A percentile compares a stretch with the other conserved stretches of the same genome.
These are phyloP conservation scores for Byssoonygena ceratinophila DNA, from an alignment of 2,329 filamentous ascomycete genomes.

Conservation along the genomic window DNA sequence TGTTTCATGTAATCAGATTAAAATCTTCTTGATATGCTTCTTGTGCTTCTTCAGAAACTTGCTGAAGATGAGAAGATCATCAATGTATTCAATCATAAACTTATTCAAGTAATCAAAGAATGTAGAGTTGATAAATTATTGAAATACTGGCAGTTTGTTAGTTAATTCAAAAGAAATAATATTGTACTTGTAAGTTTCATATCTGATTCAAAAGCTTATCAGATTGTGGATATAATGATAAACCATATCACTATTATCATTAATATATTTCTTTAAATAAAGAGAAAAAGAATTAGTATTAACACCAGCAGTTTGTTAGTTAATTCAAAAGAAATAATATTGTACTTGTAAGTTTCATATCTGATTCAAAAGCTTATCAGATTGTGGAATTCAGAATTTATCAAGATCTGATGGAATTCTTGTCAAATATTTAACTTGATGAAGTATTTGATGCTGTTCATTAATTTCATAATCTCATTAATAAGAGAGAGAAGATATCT, in stretches of 20 bases:
- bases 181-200: background rate
- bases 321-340: too few species aligned
- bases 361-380: background rate
- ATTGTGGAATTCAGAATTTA: background rate
- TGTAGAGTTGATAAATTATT: background rate
- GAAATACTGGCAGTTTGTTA: background rate
- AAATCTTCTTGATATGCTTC: too few species aligned
- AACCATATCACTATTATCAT: too few species aligned
- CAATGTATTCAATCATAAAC: background rate
- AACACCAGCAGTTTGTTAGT: too few species aligned
- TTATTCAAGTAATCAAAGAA: background rate
- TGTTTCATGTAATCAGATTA: too few species aligned
- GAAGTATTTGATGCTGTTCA: background rate
- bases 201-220: background rate
- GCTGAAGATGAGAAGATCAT: too few species aligned
- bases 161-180: background rate
- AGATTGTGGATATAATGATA: too few species aligned
- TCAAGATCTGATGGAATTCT: background rate
- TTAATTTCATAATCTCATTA: background rate
- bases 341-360: too few species aligned
- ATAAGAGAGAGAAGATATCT: background rate
- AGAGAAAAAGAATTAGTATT: too few species aligned
- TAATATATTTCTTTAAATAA: too few species aligned
- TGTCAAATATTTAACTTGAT: background rate
- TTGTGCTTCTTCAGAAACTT: too few species aligned